Evolutionary conservation across 1,284 basidiomycete genomes (phyloP), one percentile per base, ranked within the genome.

Genomic region (Ganoderma multipileum): DNA sequence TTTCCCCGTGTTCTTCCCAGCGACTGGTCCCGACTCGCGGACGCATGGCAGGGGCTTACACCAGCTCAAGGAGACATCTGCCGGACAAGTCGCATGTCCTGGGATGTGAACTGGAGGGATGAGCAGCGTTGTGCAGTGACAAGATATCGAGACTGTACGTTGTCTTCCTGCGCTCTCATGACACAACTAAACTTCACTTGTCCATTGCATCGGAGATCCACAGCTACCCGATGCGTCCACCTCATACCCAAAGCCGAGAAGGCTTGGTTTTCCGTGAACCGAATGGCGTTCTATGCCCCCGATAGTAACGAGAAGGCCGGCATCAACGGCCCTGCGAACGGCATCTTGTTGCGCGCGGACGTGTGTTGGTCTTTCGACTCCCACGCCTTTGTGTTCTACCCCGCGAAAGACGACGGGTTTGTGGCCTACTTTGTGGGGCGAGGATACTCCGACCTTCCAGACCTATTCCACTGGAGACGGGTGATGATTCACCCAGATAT

Each of bases 61-160:
- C 3, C 2, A 7, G 3, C 7, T 4, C 4, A 2, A 4, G 12
- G 8, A 4, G 14, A 14, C 12, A 2, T 14, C 11, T 6, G 5
- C 52, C 42, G 16, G 16, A 14, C 52, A 20, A 33, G 26, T 20
- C 3, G 2, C 8, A 54, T 54, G 52, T 54, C 28, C 18, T 0
- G 14, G 3, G 2, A 23, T 7, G 52, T 54, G 5, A 20, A 1
- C 4, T 4, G 1, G 30, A 33, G 30, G 28, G 52, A 54, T 14
- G 26, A 14, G 28, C 1, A 30, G 26, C n/a, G n/a, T n/a, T 54
- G 52, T 28, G 28, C 7, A 11, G 7, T 54, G 12, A 54, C 52
- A 5, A 12, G 7, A n/a, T 30, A 7, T 1, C 52, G 3, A 33
- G 26, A 54, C 26, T 16, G 52, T 54, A 14, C 2, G 52, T 30